Percentiles rank a stretch among this genome's conserved stretches.
phyloP scores from a whole-genome alignment of 2,329 filamentous ascomycete genomes.

The Fusarium ramigenum region DNA sequence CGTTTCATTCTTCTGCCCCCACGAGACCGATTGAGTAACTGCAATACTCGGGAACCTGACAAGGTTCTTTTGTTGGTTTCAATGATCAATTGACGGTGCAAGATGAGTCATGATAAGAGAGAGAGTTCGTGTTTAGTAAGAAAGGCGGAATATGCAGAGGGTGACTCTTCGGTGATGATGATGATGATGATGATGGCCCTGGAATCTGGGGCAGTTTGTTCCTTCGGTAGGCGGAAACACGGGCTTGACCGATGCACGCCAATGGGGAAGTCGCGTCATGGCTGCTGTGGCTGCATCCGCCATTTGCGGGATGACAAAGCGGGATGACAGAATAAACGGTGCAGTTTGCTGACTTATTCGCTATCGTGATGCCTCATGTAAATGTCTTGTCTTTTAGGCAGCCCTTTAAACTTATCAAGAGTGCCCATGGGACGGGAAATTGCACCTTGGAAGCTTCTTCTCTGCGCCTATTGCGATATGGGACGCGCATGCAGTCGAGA shows the following conservation, averaged over 20 bases:
- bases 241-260: conserved; percentile 41
- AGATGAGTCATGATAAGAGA: conserved; percentile 29
- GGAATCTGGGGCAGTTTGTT: conserved; percentile 22
- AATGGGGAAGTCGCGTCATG: conserved; percentile 34
- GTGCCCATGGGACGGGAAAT: conserved; percentile 13
- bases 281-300: conserved; percentile 27
- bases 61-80: conserved; percentile 6
- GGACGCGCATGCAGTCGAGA: conserved; percentile 10
- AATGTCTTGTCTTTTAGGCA: conserved; percentile 32
- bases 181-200: conserved; percentile 1
- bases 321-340: conserved; percentile 18
- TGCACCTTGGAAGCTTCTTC: not conserved
- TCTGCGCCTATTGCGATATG: not conserved
- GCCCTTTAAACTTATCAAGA: conserved; percentile 10
- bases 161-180: conserved; percentile 4
- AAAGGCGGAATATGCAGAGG: conserved; percentile 26
- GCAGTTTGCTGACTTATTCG: not conserved
- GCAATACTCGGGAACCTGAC: conserved; percentile 5
- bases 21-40: not conserved
- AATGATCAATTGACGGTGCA: not conserved
- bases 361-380: conserved; percentile 19
- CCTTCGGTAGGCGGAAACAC: conserved; percentile 18
- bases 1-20: conserved; percentile 36
- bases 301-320: conserved; percentile 6
- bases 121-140: conserved; percentile 23